Conservation (phyloP, 805 yeast genomes). For the Sugiyamaella chiloensis region DNA sequence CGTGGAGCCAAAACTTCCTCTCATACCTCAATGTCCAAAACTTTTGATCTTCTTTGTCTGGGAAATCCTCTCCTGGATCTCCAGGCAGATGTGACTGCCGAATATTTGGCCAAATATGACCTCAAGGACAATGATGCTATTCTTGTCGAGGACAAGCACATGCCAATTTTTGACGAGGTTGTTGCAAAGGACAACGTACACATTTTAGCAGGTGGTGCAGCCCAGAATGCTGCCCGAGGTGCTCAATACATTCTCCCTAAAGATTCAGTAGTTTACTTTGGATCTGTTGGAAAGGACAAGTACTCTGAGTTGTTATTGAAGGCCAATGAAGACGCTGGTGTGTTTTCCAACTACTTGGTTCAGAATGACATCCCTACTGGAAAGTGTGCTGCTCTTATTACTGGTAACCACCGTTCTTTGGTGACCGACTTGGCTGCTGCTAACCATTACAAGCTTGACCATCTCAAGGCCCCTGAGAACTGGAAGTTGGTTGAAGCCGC, state of each 20-base stretch:
- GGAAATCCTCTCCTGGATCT: conserved; percentile 78
- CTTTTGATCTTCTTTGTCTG: conserved; percentile 50
- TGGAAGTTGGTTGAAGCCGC: conserved; percentile 84
- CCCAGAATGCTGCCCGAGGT: conserved; percentile 98
- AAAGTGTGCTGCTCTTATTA: conserved; percentile 94
- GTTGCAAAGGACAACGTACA: conserved; percentile 54
- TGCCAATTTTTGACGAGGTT: conserved; percentile 82
- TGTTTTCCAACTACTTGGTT: conserved; percentile 78
- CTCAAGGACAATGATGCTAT: conserved; percentile 93
- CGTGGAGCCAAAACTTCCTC: neutral
- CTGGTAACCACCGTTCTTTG: conserved; percentile 83
- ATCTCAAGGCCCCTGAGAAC: conserved; percentile 83
- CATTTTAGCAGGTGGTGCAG: conserved; percentile 97
- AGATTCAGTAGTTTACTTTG: conserved; percentile 85
- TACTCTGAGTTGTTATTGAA: conserved; percentile 74
- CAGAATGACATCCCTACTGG: conserved; percentile 79
- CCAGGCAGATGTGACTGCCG: conserved; percentile 32
- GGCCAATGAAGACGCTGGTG: conserved; percentile 88
- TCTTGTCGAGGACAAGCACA: conserved; percentile 75
- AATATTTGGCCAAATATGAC: conserved; percentile 72
- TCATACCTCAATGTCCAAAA: conserved; percentile 6
- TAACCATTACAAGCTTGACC: conserved; percentile 88
- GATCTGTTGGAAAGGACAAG: conserved; percentile 92
- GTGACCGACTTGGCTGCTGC: conserved; percentile 98
- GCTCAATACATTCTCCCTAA: conserved; percentile 88